phyloP scores from a whole-genome alignment of 176 grass and related monocot genomes.

The Musa acuminata region DNA sequence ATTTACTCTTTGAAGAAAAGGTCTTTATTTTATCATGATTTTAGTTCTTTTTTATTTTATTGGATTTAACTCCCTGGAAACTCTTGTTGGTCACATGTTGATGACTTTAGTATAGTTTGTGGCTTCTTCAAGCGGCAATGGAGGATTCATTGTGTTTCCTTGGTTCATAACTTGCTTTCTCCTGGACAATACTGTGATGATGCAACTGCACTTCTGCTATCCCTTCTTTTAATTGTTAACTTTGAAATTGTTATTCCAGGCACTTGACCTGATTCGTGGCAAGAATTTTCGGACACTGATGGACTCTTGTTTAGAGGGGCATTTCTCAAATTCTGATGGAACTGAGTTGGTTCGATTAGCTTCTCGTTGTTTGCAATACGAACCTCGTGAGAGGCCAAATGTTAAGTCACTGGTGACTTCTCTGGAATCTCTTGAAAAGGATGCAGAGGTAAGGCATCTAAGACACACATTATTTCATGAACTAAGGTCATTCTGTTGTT shows the following conservation, averaged over 20 bases:
- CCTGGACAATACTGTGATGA: not conserved
- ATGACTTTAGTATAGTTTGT: not conserved
- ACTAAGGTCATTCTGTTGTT: no score
- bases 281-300: slow-evolving; percentile 57
- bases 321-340: slow-evolving; percentile 69
- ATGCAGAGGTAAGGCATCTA: slow-evolving; percentile 43
- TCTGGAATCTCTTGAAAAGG: slow-evolving; percentile 67
- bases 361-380: slow-evolving; percentile 76
- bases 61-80: no score
- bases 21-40: not conserved
- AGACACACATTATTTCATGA: no score
- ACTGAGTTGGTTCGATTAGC: slow-evolving; percentile 59
- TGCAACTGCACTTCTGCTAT: not conserved
- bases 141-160: not conserved
- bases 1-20: no score
- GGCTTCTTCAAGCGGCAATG: not conserved
- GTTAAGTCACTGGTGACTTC: slow-evolving; percentile 56
- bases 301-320: slow-evolving; percentile 90
- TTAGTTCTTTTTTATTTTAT: not conserved
- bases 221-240: not conserved
- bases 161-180: not conserved
- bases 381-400: slow-evolving; percentile 64
- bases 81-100: no score
- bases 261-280: slow-evolving; percentile 72
- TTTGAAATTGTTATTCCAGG: slow-evolving; percentile 31